Conservation (phyloP, 352 stramenopile genomes). For the Pythium rhizo-oryzae region DNA sequence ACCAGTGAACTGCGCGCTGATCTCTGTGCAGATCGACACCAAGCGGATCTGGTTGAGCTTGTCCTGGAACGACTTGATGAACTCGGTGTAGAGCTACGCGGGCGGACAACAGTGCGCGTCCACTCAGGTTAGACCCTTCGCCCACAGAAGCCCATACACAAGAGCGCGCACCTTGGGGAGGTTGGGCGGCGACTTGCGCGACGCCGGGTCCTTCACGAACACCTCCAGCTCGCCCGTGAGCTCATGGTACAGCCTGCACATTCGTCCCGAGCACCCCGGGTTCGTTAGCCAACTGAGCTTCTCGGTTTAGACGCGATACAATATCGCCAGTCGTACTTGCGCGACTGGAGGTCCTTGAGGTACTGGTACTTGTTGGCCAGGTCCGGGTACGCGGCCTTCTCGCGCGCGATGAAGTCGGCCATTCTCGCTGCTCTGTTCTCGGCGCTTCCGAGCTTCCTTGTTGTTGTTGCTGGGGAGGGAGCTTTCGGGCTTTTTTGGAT, state of each 20-base stretch:
- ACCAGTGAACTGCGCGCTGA: slow-evolving; percentile 78
- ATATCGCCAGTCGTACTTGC: slow-evolving; percentile 59
- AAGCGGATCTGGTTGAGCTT: slow-evolving; percentile 97
- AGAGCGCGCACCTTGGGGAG: slow-evolving; percentile 38
- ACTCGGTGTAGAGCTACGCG: slow-evolving; percentile 93
- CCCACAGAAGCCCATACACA: not conserved
- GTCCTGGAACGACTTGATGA: slow-evolving; percentile 93
- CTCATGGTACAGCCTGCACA: slow-evolving; percentile 96
- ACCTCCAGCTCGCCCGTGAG: slow-evolving; percentile 92
- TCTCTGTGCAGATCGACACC: slow-evolving; percentile 91
- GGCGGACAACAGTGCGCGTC: too few relatives aligned
- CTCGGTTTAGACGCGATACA: too few relatives aligned
- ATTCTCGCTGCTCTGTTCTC: slow-evolving; percentile 5
- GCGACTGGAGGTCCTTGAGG: slow-evolving; percentile 89
- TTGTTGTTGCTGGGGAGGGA: not conserved
- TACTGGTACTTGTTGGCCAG: slow-evolving; percentile 92
- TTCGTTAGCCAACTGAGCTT: too few relatives aligned
- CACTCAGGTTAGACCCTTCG: not conserved
- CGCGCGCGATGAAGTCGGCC: slow-evolving; percentile 83
- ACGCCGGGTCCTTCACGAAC: slow-evolving; percentile 89
- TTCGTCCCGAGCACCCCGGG: not conserved
- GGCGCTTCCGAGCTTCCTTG: not conserved
- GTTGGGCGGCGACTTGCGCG: slow-evolving; percentile 58
- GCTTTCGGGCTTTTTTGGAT: slow-evolving; percentile 22
- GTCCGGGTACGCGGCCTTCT: slow-evolving; percentile 90